Percentiles rank a stretch among this genome's conserved stretches.
These are phyloP conservation scores for Fermentozyma sake DNA, from an alignment of 1,139 yeast genomes.

Conservation along the genomic window DNA sequence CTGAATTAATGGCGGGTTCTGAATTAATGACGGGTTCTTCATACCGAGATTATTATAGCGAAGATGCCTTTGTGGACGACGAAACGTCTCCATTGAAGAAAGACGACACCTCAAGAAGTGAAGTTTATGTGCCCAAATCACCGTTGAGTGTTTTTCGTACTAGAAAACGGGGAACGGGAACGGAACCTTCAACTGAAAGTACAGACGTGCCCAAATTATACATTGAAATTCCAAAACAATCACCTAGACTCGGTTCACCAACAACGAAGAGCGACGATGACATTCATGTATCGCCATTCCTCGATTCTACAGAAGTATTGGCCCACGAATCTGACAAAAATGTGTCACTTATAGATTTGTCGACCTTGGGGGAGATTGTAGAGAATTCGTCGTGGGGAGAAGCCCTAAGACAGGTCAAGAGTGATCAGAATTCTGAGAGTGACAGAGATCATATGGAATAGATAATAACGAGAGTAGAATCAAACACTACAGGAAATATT, in stretches of 20 bases:
- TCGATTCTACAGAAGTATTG: conserved; percentile 3
- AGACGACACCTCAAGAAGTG: conserved; percentile 14
- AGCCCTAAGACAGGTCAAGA: conserved; percentile 18
- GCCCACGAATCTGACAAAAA: conserved; percentile 8
- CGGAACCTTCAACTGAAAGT: conserved; percentile 4
- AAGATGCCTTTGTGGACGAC: conserved; percentile 7
- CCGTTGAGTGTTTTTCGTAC: conserved; percentile 24
- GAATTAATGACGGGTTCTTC: too few relatives aligned
- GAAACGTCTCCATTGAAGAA: conserved; percentile 9
- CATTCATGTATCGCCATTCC: conserved; percentile 9
- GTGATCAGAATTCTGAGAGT: conserved; percentile 4
- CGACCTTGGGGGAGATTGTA: conserved; percentile 22
- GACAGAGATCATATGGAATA: not conserved
- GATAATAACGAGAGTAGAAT: too few relatives aligned
- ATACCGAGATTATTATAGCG: too few relatives aligned
- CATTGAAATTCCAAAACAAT: conserved; percentile 14
- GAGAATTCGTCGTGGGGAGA: conserved; percentile 27
- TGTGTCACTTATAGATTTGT: conserved; percentile 19
- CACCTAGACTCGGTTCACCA: conserved; percentile 5
- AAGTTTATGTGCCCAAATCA: conserved; percentile 29
- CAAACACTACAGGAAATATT: too few relatives aligned
- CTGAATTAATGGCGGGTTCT: too few relatives aligned
- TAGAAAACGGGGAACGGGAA: conserved; percentile 7
- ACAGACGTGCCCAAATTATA: conserved; percentile 16
- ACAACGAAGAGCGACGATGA: conserved; percentile 5